Evolutionary conservation across 306 rosid species (phyloP).

Genomic region (Quercus variabilis): DNA sequence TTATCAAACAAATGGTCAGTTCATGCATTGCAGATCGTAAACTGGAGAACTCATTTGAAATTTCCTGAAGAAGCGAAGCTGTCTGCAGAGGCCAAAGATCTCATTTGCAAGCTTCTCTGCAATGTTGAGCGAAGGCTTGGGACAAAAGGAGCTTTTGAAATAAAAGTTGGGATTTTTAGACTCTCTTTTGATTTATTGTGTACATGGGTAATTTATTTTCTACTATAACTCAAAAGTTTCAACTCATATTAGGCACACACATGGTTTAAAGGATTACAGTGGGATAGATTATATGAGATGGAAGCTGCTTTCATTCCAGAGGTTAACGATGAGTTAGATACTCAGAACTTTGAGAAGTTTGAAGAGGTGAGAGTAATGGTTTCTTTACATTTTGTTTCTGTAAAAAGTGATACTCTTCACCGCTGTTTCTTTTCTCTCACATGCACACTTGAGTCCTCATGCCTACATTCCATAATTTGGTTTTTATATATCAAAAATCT

Average conservation of each 20-base stretch:
- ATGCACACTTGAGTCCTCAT: neutral
- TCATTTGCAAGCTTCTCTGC: conserved; percentile 74
- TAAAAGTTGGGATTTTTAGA: conserved; percentile 46
- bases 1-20: conserved; percentile 19
- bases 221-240: neutral
- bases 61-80: conserved; percentile 78
- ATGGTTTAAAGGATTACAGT: conserved; percentile 71
- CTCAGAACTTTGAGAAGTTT: conserved; percentile 85
- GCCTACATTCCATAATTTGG: neutral
- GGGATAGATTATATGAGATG: conserved; percentile 83
- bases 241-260: conserved; percentile 64
- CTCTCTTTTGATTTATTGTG: neutral
- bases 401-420: neutral
- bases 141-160: conserved; percentile 80
- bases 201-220: neutral
- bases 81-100: conserved; percentile 79
- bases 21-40: conserved; percentile 60
- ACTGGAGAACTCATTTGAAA: conserved; percentile 77
- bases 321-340: conserved; percentile 84
- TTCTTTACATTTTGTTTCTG: neutral
- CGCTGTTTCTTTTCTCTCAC: neutral
- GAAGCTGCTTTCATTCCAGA: conserved; percentile 85
- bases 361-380: conserved; percentile 55
- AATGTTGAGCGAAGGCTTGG: conserved; percentile 87
- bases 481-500: neutral